These are phyloP conservation scores for Rhododendron vialii DNA, from an alignment of 148 eudicot genomes.

Conservation along the genomic window DNA sequence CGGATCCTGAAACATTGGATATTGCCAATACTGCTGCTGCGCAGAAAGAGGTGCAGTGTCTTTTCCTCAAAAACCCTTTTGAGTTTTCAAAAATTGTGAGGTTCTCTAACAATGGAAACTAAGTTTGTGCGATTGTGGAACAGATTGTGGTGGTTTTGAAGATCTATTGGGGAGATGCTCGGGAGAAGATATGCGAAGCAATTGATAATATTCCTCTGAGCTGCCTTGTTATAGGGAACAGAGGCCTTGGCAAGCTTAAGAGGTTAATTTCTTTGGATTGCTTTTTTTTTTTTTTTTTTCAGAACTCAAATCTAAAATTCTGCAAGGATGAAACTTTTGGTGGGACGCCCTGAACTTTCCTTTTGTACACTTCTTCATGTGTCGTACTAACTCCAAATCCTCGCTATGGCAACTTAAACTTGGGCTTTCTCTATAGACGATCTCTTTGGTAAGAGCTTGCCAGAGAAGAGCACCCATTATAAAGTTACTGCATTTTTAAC, in stretches of 20 bases:
- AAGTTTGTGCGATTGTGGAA: neutral
- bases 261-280: constrained; percentile 34
- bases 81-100: neutral
- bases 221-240: constrained; percentile 73
- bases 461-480: neutral
- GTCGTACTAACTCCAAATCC: neutral
- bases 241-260: constrained; percentile 79
- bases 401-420: neutral
- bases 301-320: neutral
- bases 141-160: constrained; percentile 66
- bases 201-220: constrained; percentile 61
- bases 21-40: constrained; percentile 36
- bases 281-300: neutral
- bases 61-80: neutral
- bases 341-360: neutral
- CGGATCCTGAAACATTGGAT: constrained; percentile 59
- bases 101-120: neutral
- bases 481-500: neutral
- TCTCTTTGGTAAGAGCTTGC: neutral
- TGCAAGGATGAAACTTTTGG: neutral
- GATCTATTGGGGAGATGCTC: constrained; percentile 92
- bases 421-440: neutral
- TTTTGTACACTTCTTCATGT: neutral
- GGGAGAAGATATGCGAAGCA: constrained; percentile 78
- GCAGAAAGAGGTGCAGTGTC: constrained; percentile 24